phyloP scores from a whole-genome alignment of 176 grass and related monocot species.

The Tillandsia leiboldiana region DNA sequence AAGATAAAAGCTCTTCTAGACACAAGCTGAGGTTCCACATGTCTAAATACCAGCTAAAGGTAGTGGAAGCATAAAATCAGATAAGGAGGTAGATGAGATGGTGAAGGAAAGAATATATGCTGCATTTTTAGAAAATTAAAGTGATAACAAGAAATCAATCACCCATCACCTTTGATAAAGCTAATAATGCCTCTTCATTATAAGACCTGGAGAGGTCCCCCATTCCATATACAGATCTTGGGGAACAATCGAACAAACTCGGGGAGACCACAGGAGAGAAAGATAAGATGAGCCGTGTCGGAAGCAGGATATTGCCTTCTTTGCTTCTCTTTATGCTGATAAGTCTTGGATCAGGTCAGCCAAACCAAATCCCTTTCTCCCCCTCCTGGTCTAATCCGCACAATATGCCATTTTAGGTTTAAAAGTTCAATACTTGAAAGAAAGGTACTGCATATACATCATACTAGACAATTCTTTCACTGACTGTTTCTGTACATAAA shows the following conservation, averaged over 20 bases:
- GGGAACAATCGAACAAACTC: no score
- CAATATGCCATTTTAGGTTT: background rate
- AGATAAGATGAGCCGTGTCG: background rate
- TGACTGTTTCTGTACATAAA: background rate
- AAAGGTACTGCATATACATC: background rate
- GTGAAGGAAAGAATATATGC: no score
- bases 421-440: background rate
- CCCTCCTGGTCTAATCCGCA: background rate
- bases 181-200: no score
- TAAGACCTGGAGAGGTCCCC: no score
- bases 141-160: background rate
- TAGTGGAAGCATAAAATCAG: no score
- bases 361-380: background rate
- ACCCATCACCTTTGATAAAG: no score
- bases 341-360: background rate
- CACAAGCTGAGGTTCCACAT: no score
- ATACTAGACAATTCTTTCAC: background rate
- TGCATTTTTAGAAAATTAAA: no score
- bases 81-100: no score
- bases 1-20: no score
- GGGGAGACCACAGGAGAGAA: background rate
- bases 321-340: background rate
- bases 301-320: background rate
- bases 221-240: no score
- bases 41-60: no score